These are phyloP conservation scores for Ustilago shanxiensis DNA, from an alignment of 1,284 basidiomycete genomes.

Conservation along the genomic window DNA sequence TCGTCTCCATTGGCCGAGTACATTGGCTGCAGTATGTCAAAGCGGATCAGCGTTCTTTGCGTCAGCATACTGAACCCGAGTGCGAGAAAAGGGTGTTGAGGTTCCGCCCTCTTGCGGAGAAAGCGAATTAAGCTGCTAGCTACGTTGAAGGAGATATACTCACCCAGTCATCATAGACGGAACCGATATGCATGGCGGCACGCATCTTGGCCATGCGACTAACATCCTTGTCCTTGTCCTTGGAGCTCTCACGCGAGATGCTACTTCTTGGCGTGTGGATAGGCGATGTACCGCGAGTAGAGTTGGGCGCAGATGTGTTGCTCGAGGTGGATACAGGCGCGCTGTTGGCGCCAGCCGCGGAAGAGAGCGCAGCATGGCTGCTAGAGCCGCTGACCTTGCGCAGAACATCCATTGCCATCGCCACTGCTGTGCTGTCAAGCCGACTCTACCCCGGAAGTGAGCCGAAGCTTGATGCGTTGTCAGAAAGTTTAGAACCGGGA, in stretches of 20 bases:
- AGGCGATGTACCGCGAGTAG: constrained; percentile 25
- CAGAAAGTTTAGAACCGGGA: background rate
- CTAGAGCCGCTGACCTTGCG: constrained; percentile 35
- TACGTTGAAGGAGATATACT: constrained; percentile 2
- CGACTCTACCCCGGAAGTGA: background rate
- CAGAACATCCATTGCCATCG: constrained; percentile 23
- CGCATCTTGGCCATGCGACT: constrained; percentile 45
- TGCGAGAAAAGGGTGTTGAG: background rate
- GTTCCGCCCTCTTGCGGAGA: background rate
- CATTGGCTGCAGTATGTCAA: constrained; percentile 32
- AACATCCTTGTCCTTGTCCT: constrained; percentile 45
- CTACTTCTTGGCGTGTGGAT: constrained; percentile 26
- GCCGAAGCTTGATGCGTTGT: background rate
- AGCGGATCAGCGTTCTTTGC: background rate
- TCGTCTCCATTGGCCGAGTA: constrained; percentile 53
- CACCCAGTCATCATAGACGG: constrained; percentile 85
- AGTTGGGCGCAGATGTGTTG: constrained; percentile 32
- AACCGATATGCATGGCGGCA: constrained; percentile 75
- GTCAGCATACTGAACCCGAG: constrained; percentile 10
- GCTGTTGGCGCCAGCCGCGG: constrained; percentile 10
- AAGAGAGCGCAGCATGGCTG: constrained; percentile 15
- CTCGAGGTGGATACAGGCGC: constrained; percentile 19
- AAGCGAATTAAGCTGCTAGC: background rate
- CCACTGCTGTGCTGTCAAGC: background rate
- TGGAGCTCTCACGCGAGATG: constrained; percentile 25